Conservation (phyloP, 1,284 basidiomycete species). For the Sphagnurus paluster region DNA sequence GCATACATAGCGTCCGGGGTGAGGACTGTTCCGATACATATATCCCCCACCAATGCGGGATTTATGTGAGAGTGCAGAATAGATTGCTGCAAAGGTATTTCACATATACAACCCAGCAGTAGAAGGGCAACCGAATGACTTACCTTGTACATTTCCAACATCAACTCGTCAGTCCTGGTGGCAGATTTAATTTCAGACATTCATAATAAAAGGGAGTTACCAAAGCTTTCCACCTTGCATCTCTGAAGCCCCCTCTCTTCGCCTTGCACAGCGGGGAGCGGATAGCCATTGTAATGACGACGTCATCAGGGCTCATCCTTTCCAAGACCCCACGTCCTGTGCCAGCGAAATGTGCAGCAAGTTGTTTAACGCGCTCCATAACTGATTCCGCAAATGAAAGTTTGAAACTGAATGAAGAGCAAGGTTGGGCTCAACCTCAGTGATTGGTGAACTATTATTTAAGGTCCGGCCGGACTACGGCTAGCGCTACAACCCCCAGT, state of each 20-base stretch:
- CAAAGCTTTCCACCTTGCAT: conserved; percentile 51
- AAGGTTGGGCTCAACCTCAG: too few relatives aligned
- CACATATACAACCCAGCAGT: not conserved
- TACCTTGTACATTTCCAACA: conserved; percentile 78
- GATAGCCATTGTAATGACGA: conserved; percentile 79
- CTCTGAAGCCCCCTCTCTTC: conserved; percentile 79
- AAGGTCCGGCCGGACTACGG: not conserved
- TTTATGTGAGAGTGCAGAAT: conserved; percentile 65
- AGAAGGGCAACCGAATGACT: conserved; percentile 3
- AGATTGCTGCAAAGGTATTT: conserved; percentile 45
- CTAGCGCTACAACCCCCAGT: too few relatives aligned
- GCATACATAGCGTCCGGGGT: conserved; percentile 62
- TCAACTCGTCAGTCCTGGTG: conserved; percentile 69
- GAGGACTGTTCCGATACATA: conserved; percentile 75
- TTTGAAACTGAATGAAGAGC: too few relatives aligned
- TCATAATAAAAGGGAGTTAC: not conserved
- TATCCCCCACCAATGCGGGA: conserved; percentile 72
- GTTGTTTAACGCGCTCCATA: conserved; percentile 64
- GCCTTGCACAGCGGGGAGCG: conserved; percentile 77
- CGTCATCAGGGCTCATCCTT: conserved; percentile 65
- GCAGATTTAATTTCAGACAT: not conserved
- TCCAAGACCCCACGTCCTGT: conserved; percentile 50
- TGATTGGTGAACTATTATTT: too few relatives aligned
- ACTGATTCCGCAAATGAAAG: not conserved
- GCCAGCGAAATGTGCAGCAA: conserved; percentile 58